Percentiles rank a stretch among this genome's conserved stretches.
Conservation (phyloP, 2,329 filamentous ascomycete species). For the Fusarium sp. region DNA sequence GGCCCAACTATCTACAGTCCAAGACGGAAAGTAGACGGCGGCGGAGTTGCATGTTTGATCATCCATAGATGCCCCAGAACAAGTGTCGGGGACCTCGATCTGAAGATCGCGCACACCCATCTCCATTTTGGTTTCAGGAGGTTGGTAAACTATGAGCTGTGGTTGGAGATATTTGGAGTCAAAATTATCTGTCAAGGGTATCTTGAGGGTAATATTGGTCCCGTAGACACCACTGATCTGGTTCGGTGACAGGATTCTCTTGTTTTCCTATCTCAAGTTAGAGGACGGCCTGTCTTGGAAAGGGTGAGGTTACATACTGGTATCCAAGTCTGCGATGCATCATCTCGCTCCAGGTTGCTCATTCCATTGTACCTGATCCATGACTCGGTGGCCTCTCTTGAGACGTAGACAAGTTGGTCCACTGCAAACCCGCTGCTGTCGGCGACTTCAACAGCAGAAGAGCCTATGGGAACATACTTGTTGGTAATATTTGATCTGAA, state of each 20-base stretch:
- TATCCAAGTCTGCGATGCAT: slow-evolving; percentile 37
- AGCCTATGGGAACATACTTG: slow-evolving; percentile 34
- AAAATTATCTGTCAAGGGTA: slow-evolving; percentile 42
- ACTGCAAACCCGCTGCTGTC: slow-evolving; percentile 1
- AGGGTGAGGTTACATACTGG: neutral
- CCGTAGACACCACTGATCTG: slow-evolving; percentile 27
- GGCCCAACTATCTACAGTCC: slow-evolving; percentile 43
- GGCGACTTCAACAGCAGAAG: slow-evolving; percentile 7
- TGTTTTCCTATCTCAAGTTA: slow-evolving; percentile 11
- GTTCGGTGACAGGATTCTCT: slow-evolving; percentile 32
- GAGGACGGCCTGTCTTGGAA: rapidly evolving
- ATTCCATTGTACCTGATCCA: slow-evolving; percentile 42
- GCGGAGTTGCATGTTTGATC: slow-evolving; percentile 22
- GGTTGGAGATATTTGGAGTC: slow-evolving; percentile 27
- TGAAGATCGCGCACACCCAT: slow-evolving; percentile 36
- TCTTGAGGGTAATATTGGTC: slow-evolving; percentile 25
- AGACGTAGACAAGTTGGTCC: slow-evolving; percentile 35
- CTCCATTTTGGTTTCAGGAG: slow-evolving; percentile 20
- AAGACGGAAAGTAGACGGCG: slow-evolving; percentile 35
- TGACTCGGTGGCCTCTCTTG: slow-evolving; percentile 18
- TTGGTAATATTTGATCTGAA: slow-evolving; percentile 36
- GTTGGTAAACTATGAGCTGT: slow-evolving; percentile 22
- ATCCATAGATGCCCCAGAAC: slow-evolving; percentile 15
- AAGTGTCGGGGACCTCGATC: slow-evolving; percentile 22
- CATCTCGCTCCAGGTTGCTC: slow-evolving; percentile 26